Evolutionary conservation across 2,329 filamentous ascomycete species (phyloP).

Genomic region (Fusarium oligoseptatum): DNA sequence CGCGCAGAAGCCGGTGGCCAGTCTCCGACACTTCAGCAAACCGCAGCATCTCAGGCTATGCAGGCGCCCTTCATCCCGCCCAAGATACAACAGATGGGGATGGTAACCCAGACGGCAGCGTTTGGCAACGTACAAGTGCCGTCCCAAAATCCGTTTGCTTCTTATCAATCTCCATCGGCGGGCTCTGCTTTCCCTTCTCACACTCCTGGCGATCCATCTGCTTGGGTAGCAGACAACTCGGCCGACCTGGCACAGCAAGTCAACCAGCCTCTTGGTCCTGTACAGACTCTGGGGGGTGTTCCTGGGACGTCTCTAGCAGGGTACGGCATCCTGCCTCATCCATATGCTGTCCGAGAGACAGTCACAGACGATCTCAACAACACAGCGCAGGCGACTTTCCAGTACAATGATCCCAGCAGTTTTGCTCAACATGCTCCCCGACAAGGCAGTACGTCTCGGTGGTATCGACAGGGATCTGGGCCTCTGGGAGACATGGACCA

Average conservation of each 20-base stretch:
- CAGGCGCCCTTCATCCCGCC: conserved; percentile 13
- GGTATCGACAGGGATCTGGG: conserved; percentile 2
- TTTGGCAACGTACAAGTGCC: not conserved
- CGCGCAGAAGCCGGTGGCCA: not conserved
- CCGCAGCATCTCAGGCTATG: conserved; percentile 19
- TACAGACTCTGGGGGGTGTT: not conserved
- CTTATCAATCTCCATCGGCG: conserved; percentile 15
- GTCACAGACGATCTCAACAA: conserved; percentile 35
- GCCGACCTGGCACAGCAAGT: conserved; percentile 9
- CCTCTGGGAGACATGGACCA: conserved; percentile 23
- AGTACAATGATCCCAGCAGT: not conserved
- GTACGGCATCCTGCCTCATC: conserved; percentile 35
- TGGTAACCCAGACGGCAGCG: conserved; percentile 19
- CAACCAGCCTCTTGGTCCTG: conserved; percentile 8
- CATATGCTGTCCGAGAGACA: conserved; percentile 37
- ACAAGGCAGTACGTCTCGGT: not conserved
- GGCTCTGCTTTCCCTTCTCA: conserved; percentile 18
- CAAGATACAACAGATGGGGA: conserved; percentile 27
- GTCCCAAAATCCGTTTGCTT: conserved; percentile 7
- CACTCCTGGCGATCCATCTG: not conserved
- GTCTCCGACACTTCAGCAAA: conserved; percentile 11
- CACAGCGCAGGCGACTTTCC: not conserved
- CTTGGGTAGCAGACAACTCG: conserved; percentile 24
- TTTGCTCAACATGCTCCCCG: conserved; percentile 22
- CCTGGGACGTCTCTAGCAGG: conserved; percentile 1